Conservation (phyloP, 257 asterid genomes). For the Gentiana macrophylla region DNA sequence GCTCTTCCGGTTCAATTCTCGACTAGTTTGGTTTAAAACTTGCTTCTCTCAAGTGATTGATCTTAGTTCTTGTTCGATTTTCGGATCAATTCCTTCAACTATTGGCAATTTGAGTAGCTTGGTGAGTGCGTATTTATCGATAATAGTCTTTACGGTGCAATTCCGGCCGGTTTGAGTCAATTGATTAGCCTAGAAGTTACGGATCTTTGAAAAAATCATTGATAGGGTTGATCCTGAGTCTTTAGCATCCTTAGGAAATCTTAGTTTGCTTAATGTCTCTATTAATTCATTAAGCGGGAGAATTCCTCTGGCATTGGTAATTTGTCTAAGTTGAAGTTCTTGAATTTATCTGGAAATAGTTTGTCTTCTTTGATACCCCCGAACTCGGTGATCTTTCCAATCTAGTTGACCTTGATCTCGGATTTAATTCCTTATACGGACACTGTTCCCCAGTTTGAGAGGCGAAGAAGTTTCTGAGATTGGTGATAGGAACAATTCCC, state of each 20-base stretch:
- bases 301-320: slow-evolving; percentile 56
- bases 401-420: slow-evolving; percentile 72
- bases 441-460: slow-evolving; percentile 37
- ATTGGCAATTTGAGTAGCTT: slow-evolving; percentile 73
- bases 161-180: slow-evolving; percentile 61
- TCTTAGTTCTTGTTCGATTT: slow-evolving; percentile 63
- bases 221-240: slow-evolving; percentile 35
- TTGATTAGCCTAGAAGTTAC: slow-evolving; percentile 43
- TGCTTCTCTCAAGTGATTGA: slow-evolving; percentile 63
- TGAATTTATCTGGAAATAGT: slow-evolving; percentile 66
- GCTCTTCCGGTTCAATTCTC: slow-evolving; percentile 66
- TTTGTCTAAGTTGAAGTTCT: slow-evolving; percentile 35
- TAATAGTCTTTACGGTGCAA: slow-evolving; percentile 46
- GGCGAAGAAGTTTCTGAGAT: slow-evolving; percentile 49
- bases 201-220: slow-evolving; percentile 65
- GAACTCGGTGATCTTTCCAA: slow-evolving; percentile 62
- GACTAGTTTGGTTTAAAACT: slow-evolving; percentile 68
- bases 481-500: slow-evolving; percentile 37
- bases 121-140: slow-evolving; percentile 45
- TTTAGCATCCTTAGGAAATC: slow-evolving; percentile 37
- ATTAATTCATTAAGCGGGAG: slow-evolving; percentile 50
- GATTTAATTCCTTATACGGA: slow-evolving; percentile 56
- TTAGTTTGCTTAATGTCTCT: slow-evolving; percentile 58
- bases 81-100: slow-evolving; percentile 47
- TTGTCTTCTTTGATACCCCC: slow-evolving; percentile 72